These are phyloP conservation scores for Arthrinium phaeospermum DNA, from an alignment of 2,329 filamentous ascomycete genomes.

Conservation along the genomic window DNA sequence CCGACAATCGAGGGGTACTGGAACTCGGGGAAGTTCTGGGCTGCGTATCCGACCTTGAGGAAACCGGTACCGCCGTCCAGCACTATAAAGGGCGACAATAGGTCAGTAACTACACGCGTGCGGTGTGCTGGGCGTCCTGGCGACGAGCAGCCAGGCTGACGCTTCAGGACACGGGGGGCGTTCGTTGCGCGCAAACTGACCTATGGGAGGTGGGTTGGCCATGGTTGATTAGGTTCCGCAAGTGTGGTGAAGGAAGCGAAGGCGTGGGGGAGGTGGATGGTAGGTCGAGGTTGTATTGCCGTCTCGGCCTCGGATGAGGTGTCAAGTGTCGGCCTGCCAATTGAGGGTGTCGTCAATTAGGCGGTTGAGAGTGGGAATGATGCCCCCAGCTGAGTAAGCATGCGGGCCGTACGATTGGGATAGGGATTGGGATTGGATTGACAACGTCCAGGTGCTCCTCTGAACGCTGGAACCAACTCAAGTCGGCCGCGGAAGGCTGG, in stretches of 20 bases:
- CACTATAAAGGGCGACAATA: conserved; percentile 59
- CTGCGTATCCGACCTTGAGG: conserved; percentile 99
- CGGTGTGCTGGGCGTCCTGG: not conserved
- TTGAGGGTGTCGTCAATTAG: conserved; percentile 16
- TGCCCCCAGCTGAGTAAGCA: conserved; percentile 10
- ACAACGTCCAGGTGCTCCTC: not conserved
- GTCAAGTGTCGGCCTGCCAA: conserved; percentile 12
- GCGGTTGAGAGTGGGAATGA: conserved; percentile 10
- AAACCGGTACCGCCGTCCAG: conserved; percentile 99
- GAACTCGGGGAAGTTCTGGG: conserved; percentile 98
- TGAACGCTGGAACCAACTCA: not conserved
- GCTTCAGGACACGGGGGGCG: not conserved
- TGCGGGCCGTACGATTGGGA: conserved; percentile 10
- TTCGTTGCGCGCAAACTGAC: conserved; percentile 43
- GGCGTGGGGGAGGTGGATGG: not conserved
- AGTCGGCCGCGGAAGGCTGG: not conserved
- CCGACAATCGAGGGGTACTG: conserved; percentile 99
- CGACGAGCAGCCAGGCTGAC: not conserved
- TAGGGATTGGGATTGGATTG: conserved; percentile 3
- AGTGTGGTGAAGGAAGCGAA: not conserved
- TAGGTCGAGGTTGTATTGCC: conserved; percentile 9
- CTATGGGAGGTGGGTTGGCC: conserved; percentile 60
- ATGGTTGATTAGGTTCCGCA: conserved; percentile 41
- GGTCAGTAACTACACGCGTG: conserved; percentile 5
- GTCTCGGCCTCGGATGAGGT: conserved; percentile 14